Evolutionary conservation across 345 rosid genomes (phyloP), one percentile per base, ranked within the genome.

Genomic region (Ceriops zippeliana): DNA sequence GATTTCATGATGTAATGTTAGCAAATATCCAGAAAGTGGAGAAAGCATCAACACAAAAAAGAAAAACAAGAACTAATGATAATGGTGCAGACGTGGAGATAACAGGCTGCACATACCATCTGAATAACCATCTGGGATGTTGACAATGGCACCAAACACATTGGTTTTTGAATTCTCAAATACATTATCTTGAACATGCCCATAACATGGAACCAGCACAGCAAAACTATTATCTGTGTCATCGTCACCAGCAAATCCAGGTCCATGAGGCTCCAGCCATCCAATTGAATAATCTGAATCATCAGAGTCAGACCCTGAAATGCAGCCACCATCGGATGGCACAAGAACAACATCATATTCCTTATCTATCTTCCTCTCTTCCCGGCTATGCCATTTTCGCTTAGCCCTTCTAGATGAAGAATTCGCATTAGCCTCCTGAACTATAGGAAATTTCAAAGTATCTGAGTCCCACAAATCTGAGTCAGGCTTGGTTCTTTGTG

Each of bases 211-310:
- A 63, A 89, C 95, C 81, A 89, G 73, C 66, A 85, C 91, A 46
- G 95, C 95, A 65, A 86, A 89, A 63, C 87, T 89, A 63, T 79
- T 72, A 61, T 89, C 85, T 5, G 69, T 58, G n/a, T 86, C 95
- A 67, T 86, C 84, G 31, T 83, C 91, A 70, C 82, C 82, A 67
- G 56, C 81, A 76, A 89, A 86, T 56, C 76, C 88, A 63, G 89
- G 79, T 37, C 89, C 95, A 76, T 85, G 95, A 66, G 95, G 95
- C 73, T 89, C 95, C 73, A 85, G 62, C 95, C 95, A 89, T 73
- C 95, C 95, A 61, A 86, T 81, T 5, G 95, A 89, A 78, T 85
- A 89, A 77, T 89, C 95, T 0, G 86, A 85, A 70, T 72, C 91
- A 75, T 86, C 91, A 7, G 95, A 83, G 68, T 89, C 95, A 26